These are phyloP conservation scores for Halenospora varia DNA, from an alignment of 495 filamentous ascomycete genomes.

Conservation along the genomic window DNA sequence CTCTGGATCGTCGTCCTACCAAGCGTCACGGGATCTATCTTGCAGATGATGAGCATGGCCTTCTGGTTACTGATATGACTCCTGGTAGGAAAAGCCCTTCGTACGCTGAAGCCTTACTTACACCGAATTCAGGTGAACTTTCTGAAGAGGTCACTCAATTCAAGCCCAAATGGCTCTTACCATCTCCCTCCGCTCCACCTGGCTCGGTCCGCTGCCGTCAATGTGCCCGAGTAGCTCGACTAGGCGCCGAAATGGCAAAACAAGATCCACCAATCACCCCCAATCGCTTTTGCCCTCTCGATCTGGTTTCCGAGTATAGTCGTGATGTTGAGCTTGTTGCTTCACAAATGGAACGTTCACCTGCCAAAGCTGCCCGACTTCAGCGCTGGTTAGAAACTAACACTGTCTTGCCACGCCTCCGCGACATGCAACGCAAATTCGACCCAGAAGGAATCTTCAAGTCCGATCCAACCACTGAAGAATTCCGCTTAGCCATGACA, in stretches of 20 bases:
- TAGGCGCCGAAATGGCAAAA: slow-evolving; percentile 15
- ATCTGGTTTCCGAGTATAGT: slow-evolving; percentile 41
- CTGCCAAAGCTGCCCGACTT: slow-evolving; percentile 33
- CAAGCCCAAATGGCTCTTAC: slow-evolving; percentile 92
- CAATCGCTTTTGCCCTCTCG: slow-evolving; percentile 49
- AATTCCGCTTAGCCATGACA: slow-evolving; percentile 66
- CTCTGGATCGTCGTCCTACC: slow-evolving; percentile 28
- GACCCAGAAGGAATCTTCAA: slow-evolving; percentile 43
- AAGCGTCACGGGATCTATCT: slow-evolving; percentile 55
- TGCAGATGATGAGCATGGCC: slow-evolving; percentile 57
- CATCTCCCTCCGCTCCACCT: slow-evolving; percentile 72
- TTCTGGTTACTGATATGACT: slow-evolving; percentile 82
- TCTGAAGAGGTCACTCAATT: slow-evolving; percentile 54
- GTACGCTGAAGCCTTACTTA: not conserved
- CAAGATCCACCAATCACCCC: not conserved
- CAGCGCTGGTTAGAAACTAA: slow-evolving; percentile 26
- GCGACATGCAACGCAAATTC: slow-evolving; percentile 41
- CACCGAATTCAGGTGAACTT: not conserved
- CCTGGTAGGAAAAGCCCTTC: slow-evolving; percentile 22
- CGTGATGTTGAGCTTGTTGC: slow-evolving; percentile 64
- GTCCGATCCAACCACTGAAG: slow-evolving; percentile 24
- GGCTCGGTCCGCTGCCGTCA: slow-evolving; percentile 71
- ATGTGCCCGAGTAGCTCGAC: slow-evolving; percentile 59
- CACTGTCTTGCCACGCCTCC: slow-evolving; percentile 40
- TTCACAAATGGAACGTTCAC: slow-evolving; percentile 75